Percentiles rank a stretch among this genome's conserved stretches.
These are phyloP conservation scores for Mollisia scopiformis DNA, from an alignment of 2,329 filamentous ascomycete genomes.

Conservation along the genomic window DNA sequence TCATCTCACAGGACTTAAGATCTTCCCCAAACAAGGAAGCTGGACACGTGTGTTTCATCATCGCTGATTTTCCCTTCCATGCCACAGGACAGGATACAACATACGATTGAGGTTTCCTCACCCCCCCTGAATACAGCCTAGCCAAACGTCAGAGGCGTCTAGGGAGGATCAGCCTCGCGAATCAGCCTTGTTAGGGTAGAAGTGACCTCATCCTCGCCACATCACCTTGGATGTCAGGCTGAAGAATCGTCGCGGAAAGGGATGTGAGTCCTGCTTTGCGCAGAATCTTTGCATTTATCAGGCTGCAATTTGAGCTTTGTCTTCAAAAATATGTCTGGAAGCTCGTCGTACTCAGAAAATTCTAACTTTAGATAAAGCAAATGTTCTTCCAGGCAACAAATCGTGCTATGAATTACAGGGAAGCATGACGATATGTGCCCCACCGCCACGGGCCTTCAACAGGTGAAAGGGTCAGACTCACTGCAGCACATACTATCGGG, in stretches of 20 bases:
- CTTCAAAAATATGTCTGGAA: not conserved
- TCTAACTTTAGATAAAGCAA: not conserved
- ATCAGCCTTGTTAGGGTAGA: conserved; percentile 10
- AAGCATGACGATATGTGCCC: not conserved
- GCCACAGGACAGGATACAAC: not conserved
- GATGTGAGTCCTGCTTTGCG: not conserved
- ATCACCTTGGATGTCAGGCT: conserved; percentile 9
- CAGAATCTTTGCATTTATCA: not conserved
- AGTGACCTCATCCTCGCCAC: conserved; percentile 20
- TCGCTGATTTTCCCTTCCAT: not conserved
- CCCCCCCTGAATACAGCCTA: not conserved
- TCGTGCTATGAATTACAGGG: not conserved
- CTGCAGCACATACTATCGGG: too few species aligned
- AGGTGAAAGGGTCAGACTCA: too few species aligned
- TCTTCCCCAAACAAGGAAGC: too few species aligned
- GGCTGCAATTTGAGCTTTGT: not conserved
- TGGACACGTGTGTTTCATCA: too few species aligned
- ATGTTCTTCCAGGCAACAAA: not conserved
- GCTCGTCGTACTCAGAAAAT: not conserved
- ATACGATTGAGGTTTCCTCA: not conserved
- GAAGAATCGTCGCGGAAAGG: not conserved
- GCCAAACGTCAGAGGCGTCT: not conserved
- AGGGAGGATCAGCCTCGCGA: conserved; percentile 2
- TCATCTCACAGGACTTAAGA: too few species aligned
- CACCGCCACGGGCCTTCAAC: too few species aligned